A percentile compares a stretch with the other conserved stretches of the same genome.
These are phyloP conservation scores for Trametes pubescens DNA, from an alignment of 1,284 basidiomycete genomes.

Conservation along the genomic window DNA sequence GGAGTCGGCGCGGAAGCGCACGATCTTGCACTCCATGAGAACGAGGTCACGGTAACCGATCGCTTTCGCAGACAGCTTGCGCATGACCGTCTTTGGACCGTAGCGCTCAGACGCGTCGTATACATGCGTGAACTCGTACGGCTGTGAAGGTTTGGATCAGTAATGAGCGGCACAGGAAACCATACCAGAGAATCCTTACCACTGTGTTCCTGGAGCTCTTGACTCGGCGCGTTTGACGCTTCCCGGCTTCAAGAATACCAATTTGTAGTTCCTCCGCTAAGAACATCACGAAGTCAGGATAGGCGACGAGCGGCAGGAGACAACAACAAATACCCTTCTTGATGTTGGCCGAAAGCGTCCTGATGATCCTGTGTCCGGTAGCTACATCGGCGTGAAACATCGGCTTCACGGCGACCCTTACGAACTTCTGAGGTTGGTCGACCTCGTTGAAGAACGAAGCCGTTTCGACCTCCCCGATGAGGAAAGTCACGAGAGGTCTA, in stretches of 20 bases:
- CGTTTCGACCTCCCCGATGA: background rate
- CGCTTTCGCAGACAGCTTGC: background rate
- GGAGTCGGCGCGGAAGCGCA: background rate
- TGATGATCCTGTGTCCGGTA: background rate
- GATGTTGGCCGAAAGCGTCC: background rate
- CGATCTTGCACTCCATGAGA: background rate
- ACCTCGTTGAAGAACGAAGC: background rate
- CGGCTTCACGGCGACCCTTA: background rate
- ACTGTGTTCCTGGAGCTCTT: background rate
- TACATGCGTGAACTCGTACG: background rate
- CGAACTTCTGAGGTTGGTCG: background rate
- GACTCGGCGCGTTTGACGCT: background rate
- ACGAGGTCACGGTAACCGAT: constrained; percentile 5
- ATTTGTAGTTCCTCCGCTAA: background rate
- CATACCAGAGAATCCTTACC: too few relatives aligned
- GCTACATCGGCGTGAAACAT: background rate
- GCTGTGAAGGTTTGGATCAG: too few relatives aligned
- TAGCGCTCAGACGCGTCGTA: background rate
- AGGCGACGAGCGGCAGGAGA: too few relatives aligned
- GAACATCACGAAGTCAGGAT: background rate
- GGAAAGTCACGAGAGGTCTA: background rate
- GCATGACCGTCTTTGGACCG: background rate
- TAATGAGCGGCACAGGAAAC: background rate
- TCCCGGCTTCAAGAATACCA: background rate
- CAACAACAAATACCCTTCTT: background rate